Evolutionary conservation across 768 basidiomycete genomes (phyloP), one percentile per base, ranked within the genome.

Genomic region (Tylopilus cervinicoccineus): DNA sequence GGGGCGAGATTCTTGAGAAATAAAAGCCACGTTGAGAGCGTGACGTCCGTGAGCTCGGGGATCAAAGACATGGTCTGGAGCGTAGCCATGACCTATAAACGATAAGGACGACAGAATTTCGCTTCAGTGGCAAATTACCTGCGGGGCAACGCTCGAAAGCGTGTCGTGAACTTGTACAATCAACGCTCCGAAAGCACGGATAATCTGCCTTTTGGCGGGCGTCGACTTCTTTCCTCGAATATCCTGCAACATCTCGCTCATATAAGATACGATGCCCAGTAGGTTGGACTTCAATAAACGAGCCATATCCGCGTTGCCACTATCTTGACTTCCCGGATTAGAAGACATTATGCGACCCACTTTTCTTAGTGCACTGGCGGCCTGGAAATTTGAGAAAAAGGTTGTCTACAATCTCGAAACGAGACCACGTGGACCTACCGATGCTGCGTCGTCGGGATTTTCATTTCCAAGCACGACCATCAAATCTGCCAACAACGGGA

Each of bases 181-280:
- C 44, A 98, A 71, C 2, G 72, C 76, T 6, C 87, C 91, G 32
- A 96, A 69, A 53, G 89, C 85, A 22, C 87, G 78, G 40, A 97
- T 71, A 50, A 95, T 86, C 61, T 82, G 83, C 47, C 77, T 77
- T 67, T 96, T 97, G 28, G 76, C 74, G 9, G 70, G 68, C 0
- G 80, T 71, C 0, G 84, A 71, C 55, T 86, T 86, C 67, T 87
- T 91, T 5, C 88, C 88, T 20, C 84, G 80, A 1, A 86, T 75
- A 50, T 93, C 93, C 62, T 92, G 90, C 44, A 97, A 68, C 68
- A 86, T 81, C 27, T 93, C 90, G 57, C 88, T 94, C 57, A 96
- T 77, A 53, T 84, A 75, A 0, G 89, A 82, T 17, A 97, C 83
- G 46, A 97, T 74, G 1, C 89, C 94, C 6, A 96, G 78, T 70